Evolutionary conservation across 2,329 filamentous ascomycete species (phyloP), one percentile per base, ranked within the genome.

Genomic region (Elsinoe australis): DNA sequence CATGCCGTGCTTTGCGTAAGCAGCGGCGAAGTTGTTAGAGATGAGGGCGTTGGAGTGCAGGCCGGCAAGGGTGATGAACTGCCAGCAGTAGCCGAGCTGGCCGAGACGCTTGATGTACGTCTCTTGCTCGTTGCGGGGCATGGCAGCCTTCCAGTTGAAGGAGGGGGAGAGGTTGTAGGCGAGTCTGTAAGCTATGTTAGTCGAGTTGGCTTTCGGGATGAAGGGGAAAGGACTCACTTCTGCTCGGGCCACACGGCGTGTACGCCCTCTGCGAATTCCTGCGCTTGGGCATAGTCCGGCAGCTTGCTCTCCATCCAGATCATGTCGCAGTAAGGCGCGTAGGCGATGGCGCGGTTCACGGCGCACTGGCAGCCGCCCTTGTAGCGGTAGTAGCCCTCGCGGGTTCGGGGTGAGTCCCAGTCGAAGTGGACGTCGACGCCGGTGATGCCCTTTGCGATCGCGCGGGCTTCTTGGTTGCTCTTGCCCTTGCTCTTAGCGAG

Each of bases 241-340:
- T 95, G 87, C 71, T 98, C 85, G 0, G 92, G 92, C 80, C 85
- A 95, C 7, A 88, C 87, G 49, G 87, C 85, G 68, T 96, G 92
- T 32, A 98, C 90, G 42, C 92, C 90, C 34, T 85, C 76, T 24
- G 92, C 89, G 59, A 98, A 98, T 63, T 95, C 85, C 72, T 87
- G 79, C 18, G 92, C 92, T 72, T 96, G 92, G 42, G 76, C 75
- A 66, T 75, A 96, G 66, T 96, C 90, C 36, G 92, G 92, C 56
- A 95, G 75, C 72, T 95, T 95, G 72, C 84, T 90, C 78, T 98
- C 92, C 92, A 98, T 98, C 92, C 92, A 98, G 68, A 98, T 94
- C 52, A 60, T 51, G 41, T 60, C 57, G 34, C 54, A 56, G 71
- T 94, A 95, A 2, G 92, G 90, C 0, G 87, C 90, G 63, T 94